Base-by-base conservation (phyloP, 2,329 filamentous ascomycete genomes). In the Aureobasidium sp. region DNA sequence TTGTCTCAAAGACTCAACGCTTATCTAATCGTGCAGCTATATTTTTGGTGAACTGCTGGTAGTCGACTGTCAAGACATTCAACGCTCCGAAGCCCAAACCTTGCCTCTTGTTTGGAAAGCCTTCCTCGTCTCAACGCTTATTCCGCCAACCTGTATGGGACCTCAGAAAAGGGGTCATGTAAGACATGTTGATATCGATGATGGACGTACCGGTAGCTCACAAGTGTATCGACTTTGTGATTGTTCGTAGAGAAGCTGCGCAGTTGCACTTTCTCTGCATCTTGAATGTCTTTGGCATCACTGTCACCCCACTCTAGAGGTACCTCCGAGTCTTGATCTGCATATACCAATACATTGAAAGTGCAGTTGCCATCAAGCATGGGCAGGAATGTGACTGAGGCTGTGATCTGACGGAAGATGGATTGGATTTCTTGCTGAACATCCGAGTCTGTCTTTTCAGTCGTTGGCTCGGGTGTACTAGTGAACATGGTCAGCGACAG, bases 261-360 rank as follows among this genome's bases (percentile, higher is more conserved):
- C 65, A 98, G 74, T 73, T 96, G 90, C 25, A 98, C 93, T 66
- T 93, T 90, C 75, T 98, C 93, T 37, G 88, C 91, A 63, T 93
- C 88, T 66, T 84, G 78, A 61, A 98, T 96, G 75, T 98, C 93
- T 74, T 95, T 96, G 52, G 91, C 90, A 70, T 97, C 93, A 61
- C 89, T 95, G 72, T 98, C 93, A 41, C 93, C 93, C 93, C 93
- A 98, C 70, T 98, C 93, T 55, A 98, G 85, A 3, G 93, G 93
- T 12, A 98, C 93, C 42, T 97, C 91, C 55, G 87, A 93, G 70
- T 97, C 90, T 16, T 90, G 90, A 67, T 98, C 91, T 49, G 93
- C 93, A 67, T 98, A 98, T 3, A 98, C 93, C 35, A 98, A 79
- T 42, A 98, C 91, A 66, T 98, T 98, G 77, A 98, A 98, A 10